These are phyloP conservation scores for Carex parvula DNA, from an alignment of 176 grass and related monocot genomes.

Conservation along the genomic window DNA sequence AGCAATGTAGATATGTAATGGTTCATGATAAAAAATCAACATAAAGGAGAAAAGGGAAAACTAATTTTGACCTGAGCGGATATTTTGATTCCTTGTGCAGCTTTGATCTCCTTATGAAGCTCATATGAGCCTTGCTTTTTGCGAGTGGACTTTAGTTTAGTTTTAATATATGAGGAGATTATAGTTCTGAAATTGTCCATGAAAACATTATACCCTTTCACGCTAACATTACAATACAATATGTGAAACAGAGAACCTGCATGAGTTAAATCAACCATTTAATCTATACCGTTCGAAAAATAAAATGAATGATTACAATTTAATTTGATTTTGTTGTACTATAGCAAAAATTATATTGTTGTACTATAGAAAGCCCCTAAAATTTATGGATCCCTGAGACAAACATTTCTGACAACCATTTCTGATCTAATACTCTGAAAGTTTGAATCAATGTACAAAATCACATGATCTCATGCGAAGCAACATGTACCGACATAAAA, in stretches of 20 bases:
- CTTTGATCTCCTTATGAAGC: slow-evolving; percentile 89
- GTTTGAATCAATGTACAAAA: slow-evolving; percentile 18
- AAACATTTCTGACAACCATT: background rate
- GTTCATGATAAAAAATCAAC: background rate
- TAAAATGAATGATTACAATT: too few relatives aligned
- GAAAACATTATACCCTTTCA: background rate
- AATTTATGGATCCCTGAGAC: background rate
- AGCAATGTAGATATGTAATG: background rate
- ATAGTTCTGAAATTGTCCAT: background rate
- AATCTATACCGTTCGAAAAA: too few relatives aligned
- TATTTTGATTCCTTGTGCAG: slow-evolving; percentile 91
- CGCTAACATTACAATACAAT: too few relatives aligned
- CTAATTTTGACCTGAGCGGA: slow-evolving; percentile 64
- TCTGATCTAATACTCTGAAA: slow-evolving; percentile 8
- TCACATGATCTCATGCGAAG: slow-evolving; percentile 10
- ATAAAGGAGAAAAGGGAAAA: slow-evolving; percentile 2
- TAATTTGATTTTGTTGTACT: too few relatives aligned
- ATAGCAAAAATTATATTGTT: too few relatives aligned
- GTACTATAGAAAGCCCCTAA: too few relatives aligned
- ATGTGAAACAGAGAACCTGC: too few relatives aligned
- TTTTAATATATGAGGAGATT: background rate
- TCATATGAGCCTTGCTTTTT: slow-evolving; percentile 56
- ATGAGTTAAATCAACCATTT: too few relatives aligned
- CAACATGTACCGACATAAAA: slow-evolving; percentile 15
- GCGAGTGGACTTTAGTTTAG: background rate